Evolutionary conservation across 1,139 yeast species (phyloP).

Genomic region (Yamadazyma sp.): DNA sequence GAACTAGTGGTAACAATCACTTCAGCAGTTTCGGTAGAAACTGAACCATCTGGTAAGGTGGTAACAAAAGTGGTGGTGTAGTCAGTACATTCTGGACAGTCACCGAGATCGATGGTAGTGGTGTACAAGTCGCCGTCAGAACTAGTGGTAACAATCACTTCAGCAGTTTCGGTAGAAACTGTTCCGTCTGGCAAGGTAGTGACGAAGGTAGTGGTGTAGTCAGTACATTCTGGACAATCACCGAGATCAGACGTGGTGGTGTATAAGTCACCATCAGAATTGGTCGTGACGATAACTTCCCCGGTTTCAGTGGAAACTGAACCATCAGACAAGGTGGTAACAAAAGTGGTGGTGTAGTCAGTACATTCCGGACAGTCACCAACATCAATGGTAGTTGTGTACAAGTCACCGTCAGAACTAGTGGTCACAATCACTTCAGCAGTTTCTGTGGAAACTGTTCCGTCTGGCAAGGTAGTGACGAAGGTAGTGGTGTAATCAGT

Average conservation of each 20-base stretch:
- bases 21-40: no score
- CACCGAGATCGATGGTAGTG: no score
- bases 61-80: no score
- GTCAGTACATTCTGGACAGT: no score
- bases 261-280: no score
- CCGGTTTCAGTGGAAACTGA: conserved; percentile 11
- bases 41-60: no score
- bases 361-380: conserved; percentile 14
- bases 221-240: conserved; percentile 14
- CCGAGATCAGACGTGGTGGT: no score
- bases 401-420: conserved; percentile 6
- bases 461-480: conserved; percentile 13
- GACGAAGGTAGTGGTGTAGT: conserved; percentile 18
- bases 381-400: conserved; percentile 11
- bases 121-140: no score
- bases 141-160: no score
- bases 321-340: conserved; percentile 20
- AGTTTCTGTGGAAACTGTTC: conserved; percentile 12
- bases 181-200: conserved; percentile 20
- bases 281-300: no score
- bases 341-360: conserved; percentile 18
- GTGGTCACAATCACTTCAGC: conserved; percentile 16
- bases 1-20: no score
- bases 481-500: conserved; percentile 14
- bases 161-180: conserved; percentile 8